Evolutionary conservation across 139 green algal species (phyloP).

Genomic region (Chlamydomonas applanata): DNA sequence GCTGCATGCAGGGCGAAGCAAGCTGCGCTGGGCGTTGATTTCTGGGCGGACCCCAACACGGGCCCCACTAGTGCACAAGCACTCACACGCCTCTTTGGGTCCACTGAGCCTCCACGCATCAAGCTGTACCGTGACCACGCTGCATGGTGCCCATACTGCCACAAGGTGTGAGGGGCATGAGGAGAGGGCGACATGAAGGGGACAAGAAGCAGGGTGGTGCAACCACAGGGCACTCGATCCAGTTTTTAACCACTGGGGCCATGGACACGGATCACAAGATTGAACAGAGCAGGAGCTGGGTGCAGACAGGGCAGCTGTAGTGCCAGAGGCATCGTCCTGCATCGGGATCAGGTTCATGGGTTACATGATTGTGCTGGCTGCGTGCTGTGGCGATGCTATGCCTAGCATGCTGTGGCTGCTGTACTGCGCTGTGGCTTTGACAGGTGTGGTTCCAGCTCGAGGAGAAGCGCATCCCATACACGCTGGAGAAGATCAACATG

Average conservation of each 20-base stretch:
- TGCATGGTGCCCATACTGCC: slow-evolving; percentile 66
- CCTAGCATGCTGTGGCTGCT: neutral
- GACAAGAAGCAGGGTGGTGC: no score
- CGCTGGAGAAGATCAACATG: slow-evolving; percentile 92
- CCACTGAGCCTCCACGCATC: slow-evolving; percentile 30
- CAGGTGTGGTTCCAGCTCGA: slow-evolving; percentile 85
- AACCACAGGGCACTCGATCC: no score
- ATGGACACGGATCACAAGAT: neutral
- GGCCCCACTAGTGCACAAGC: slow-evolving; percentile 62
- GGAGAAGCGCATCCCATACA: slow-evolving; percentile 94
- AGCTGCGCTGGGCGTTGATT: slow-evolving; percentile 35
- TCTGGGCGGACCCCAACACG: slow-evolving; percentile 39
- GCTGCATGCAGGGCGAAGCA: slow-evolving; percentile 45
- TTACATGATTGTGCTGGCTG: no score
- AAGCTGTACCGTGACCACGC: slow-evolving; percentile 69
- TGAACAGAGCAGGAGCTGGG: neutral
- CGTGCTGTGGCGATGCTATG: neutral
- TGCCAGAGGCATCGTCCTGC: no score
- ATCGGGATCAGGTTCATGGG: no score
- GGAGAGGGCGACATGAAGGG: neutral
- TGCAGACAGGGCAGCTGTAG: no score
- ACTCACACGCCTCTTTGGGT: slow-evolving; percentile 76
- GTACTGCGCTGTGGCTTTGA: neutral
- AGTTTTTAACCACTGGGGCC: neutral
- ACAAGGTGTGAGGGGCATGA: slow-evolving; percentile 40